Evolutionary conservation across 2,329 filamentous ascomycete genomes (phyloP), one percentile per base, ranked within the genome.

Genomic region (Epichloe typhina): DNA sequence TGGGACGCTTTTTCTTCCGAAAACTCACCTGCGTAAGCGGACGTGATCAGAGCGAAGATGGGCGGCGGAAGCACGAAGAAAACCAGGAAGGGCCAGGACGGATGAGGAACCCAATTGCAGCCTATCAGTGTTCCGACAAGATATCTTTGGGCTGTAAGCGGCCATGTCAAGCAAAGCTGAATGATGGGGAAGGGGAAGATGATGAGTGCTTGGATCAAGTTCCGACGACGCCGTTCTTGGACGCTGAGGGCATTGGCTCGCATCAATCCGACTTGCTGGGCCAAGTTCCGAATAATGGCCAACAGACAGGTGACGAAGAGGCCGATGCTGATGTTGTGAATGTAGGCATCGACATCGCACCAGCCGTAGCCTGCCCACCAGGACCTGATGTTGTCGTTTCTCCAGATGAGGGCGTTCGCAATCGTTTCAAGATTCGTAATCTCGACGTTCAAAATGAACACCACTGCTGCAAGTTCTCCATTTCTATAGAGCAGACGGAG

Each of bases 321-420:
- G 1, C 70, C 70, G 40, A 74, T 68, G 51, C 43, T 52, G 57
- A 71, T 64, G 53, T 76, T 76, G 54, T 75, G 68, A 31, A 72
- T 61, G 39, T 72, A 76, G 12, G 69, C 59, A 56, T 75, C 68
- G 36, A 79, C 9, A 56, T 82, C 77, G 57, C 78, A 82, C 62
- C 75, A 70, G 17, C 74, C 75, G 23, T 66, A 60, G 47, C 77
- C 78, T 3, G 67, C 61, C 65, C 67, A 79, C 77, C 77, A 81
- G 36, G 53, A 54, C 35, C 57, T 58, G 52, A 73, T 70, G 59
- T 79, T 62, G 58, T 81, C 68, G 58, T 72, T 61, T 52, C 64
- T 69, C 78, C 78, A 82, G 54, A 79, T 66, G 26, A 76, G 64
- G 1, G 75, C 64, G 62, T 75, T 76, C 64, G 75, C 33, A 50